Evolutionary conservation across 2,329 filamentous ascomycete genomes (phyloP).

Genomic region (Endoconidiophora laricicola): DNA sequence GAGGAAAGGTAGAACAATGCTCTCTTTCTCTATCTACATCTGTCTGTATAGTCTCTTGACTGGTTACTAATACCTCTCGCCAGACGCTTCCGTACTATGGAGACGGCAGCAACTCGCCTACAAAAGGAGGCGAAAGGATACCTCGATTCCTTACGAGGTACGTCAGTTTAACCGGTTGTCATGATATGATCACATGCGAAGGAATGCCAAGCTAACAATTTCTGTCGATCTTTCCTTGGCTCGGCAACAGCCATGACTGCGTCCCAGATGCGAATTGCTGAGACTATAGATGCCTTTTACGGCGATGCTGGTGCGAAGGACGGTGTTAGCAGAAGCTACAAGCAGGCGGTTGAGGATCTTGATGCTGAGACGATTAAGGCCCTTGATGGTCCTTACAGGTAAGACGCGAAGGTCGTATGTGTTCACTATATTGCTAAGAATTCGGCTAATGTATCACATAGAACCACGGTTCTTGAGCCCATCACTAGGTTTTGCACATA

Average conservation of each 20-base stretch:
- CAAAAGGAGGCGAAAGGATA: constrained; percentile 99
- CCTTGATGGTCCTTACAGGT: constrained; percentile 86
- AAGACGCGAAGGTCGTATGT: constrained; percentile 14
- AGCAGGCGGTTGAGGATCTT: constrained; percentile 92
- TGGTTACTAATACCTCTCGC: constrained; percentile 9
- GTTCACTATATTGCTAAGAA: background rate
- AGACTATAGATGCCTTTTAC: constrained; percentile 98
- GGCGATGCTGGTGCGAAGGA: constrained; percentile 89
- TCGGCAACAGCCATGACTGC: constrained; percentile 70
- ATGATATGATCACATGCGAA: background rate
- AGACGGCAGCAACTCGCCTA: constrained; percentile 75
- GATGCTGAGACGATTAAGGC: constrained; percentile 98
- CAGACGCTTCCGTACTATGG: constrained; percentile 94
- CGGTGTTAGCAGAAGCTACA: constrained; percentile 91
- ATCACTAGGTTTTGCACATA: constrained; percentile 95
- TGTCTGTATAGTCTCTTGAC: background rate
- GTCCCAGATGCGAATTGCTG: constrained; percentile 96
- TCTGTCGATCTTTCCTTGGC: background rate
- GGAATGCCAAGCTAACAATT: background rate
- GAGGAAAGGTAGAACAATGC: constrained; percentile 54
- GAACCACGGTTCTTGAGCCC: constrained; percentile 84
- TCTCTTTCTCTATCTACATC: background rate
- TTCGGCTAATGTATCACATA: constrained; percentile 19
- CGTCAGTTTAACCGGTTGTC: constrained; percentile 1
- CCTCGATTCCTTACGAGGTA: constrained; percentile 82